Evolutionary conservation across 1,284 basidiomycete genomes (phyloP).

Genomic region (Irpex sp.): DNA sequence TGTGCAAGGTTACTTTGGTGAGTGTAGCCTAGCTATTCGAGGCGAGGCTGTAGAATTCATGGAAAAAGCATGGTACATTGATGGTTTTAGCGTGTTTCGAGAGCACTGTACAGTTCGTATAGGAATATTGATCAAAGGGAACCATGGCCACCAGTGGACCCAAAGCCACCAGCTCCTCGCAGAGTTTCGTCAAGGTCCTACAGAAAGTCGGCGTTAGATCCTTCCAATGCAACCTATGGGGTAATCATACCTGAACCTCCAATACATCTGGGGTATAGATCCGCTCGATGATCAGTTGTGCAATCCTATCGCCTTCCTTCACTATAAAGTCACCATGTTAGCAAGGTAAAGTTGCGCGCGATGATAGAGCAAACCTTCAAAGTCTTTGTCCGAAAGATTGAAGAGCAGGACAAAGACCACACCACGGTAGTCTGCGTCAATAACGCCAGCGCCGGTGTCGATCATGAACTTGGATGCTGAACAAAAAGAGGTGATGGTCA

Average conservation of each 20-base stretch:
- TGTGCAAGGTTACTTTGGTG: too few species aligned
- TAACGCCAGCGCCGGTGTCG: conserved; percentile 93
- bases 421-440: conserved; percentile 95
- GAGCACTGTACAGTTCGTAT: not conserved
- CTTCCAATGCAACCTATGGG: not conserved
- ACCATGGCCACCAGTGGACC: conserved; percentile 85
- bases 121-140: conserved; percentile 27
- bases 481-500: not conserved
- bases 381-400: conserved; percentile 87
- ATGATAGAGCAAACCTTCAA: conserved; percentile 55
- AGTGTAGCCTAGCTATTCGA: too few species aligned
- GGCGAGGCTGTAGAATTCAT: too few species aligned
- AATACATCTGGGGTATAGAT: conserved; percentile 83
- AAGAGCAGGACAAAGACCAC: conserved; percentile 91
- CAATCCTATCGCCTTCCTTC: conserved; percentile 86
- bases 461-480: conserved; percentile 95
- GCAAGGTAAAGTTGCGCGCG: not conserved
- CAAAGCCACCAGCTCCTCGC: conserved; percentile 87
- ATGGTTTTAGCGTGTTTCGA: not conserved
- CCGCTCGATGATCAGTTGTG: conserved; percentile 90
- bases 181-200: conserved; percentile 80
- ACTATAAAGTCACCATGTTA: conserved; percentile 53
- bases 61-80: not conserved
- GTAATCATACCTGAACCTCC: conserved; percentile 70
- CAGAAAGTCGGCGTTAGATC: conserved; percentile 6